These are phyloP conservation scores for Cyclotella kingstonii DNA, from an alignment of 108 stramenopile species.

Conservation along the genomic window DNA sequence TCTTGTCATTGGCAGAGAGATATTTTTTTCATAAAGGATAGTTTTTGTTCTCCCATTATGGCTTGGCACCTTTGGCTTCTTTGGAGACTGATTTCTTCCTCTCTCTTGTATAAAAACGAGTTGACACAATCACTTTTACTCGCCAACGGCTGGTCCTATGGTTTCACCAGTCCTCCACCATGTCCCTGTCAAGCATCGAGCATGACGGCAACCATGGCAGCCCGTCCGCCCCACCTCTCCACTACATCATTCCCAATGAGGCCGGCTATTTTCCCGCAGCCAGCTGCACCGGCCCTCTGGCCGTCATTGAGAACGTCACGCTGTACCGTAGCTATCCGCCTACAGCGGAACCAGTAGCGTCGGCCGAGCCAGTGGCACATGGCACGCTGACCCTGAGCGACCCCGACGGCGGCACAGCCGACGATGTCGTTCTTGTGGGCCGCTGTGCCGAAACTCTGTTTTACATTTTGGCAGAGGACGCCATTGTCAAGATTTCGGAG, in stretches of 20 bases:
- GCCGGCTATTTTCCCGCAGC: constrained; percentile 23
- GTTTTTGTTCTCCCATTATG: too few relatives aligned
- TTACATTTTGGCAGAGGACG: constrained; percentile 29
- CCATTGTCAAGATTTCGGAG: constrained; percentile 6
- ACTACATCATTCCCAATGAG: constrained; percentile 15
- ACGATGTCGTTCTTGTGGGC: constrained; percentile 26
- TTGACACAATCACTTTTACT: too few relatives aligned
- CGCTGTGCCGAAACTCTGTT: constrained; percentile 15
- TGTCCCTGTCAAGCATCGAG: too few relatives aligned
- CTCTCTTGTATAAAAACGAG: too few relatives aligned
- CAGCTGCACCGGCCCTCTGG: constrained; percentile 1
- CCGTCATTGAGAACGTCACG: constrained; percentile 3
- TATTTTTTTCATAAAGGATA: too few relatives aligned
- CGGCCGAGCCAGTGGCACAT: constrained; percentile 6
- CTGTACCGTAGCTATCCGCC: constrained; percentile 18
- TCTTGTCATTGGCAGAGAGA: too few relatives aligned
- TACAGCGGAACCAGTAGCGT: neutral
- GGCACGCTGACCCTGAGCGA: constrained; percentile 16
- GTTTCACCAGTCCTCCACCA: too few relatives aligned
- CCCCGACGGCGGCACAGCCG: constrained; percentile 26
- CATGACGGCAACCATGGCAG: neutral
- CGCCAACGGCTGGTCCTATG: too few relatives aligned
- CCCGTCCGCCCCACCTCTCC: neutral
- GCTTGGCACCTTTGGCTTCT: too few relatives aligned
- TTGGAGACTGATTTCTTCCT: too few relatives aligned